Evolutionary conservation across 2,329 filamentous ascomycete species (phyloP).

Genomic region (Talaromyces sp.): DNA sequence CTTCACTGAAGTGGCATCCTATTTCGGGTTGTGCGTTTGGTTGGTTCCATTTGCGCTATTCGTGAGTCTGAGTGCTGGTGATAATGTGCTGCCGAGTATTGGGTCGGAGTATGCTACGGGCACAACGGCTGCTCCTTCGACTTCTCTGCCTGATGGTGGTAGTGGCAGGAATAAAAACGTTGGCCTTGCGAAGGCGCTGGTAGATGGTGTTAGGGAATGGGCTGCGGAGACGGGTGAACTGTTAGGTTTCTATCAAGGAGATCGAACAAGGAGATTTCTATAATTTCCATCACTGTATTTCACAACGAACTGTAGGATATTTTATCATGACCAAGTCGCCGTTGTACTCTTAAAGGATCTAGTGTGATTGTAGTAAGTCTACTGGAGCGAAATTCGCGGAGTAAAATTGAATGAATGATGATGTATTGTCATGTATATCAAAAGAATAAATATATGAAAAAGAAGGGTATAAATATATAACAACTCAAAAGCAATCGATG

Average conservation of each 20-base stretch:
- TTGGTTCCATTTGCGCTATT: slow-evolving; percentile 93
- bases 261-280: slow-evolving; percentile 49
- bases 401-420: background rate
- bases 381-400: background rate
- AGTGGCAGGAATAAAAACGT: slow-evolving; percentile 48
- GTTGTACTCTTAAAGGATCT: background rate
- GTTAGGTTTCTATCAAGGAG: slow-evolving; percentile 61
- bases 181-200: slow-evolving; percentile 62
- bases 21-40: slow-evolving; percentile 96
- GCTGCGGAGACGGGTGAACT: slow-evolving; percentile 60
- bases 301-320: background rate
- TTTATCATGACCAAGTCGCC: background rate
- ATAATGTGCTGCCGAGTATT: slow-evolving; percentile 93
- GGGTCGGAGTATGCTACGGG: slow-evolving; percentile 69
- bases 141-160: slow-evolving; percentile 26
- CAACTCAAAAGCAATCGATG: slow-evolving; percentile 1
- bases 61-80: slow-evolving; percentile 86
- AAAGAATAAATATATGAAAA: background rate
- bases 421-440: background rate
- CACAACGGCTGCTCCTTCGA: slow-evolving; percentile 27
- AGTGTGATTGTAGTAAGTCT: background rate
- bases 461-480: slow-evolving; percentile 18
- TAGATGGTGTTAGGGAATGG: slow-evolving; percentile 59
- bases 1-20: slow-evolving; percentile 92
- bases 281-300: background rate